These are phyloP conservation scores for Clarireedia sp. DNA, from an alignment of 2,329 filamentous ascomycete species.

Conservation along the genomic window DNA sequence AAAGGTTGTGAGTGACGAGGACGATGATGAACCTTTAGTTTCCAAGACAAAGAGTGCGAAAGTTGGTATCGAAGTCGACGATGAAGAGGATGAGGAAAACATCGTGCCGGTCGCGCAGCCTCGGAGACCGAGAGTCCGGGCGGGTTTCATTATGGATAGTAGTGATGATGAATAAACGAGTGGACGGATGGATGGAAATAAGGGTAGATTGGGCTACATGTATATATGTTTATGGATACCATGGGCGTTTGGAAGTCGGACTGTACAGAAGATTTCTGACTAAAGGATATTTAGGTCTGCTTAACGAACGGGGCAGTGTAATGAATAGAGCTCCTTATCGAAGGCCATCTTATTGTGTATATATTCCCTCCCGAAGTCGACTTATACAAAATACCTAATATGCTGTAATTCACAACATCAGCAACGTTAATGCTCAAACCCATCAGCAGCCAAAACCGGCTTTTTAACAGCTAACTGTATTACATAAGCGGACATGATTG, in stretches of 20 bases:
- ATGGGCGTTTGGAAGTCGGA: not conserved
- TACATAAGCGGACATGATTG: too few species aligned
- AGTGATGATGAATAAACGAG: constrained; percentile 38
- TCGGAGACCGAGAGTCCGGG: constrained; percentile 33
- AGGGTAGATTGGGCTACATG: not conserved
- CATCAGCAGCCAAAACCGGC: too few species aligned
- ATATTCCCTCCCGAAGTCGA: too few species aligned
- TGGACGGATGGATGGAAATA: not conserved
- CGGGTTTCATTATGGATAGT: constrained; percentile 51
- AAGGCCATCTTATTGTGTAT: too few species aligned
- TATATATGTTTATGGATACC: constrained; percentile 6
- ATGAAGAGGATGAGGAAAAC: constrained; percentile 36
- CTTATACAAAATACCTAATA: too few species aligned
- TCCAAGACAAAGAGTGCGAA: not conserved
- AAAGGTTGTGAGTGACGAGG: constrained; percentile 29
- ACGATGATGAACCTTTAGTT: constrained; percentile 8
- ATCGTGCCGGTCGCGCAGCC: constrained; percentile 31
- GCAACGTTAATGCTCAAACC: too few species aligned
- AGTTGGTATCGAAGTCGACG: constrained; percentile 18
- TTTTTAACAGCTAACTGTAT: too few species aligned
- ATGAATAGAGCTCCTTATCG: too few species aligned
- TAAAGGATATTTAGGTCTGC: too few species aligned
- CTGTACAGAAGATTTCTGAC: too few species aligned
- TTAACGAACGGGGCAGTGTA: too few species aligned
- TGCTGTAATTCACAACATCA: too few species aligned